phyloP scores from a whole-genome alignment of 768 basidiomycete genomes.

The Auricularia sp. region DNA sequence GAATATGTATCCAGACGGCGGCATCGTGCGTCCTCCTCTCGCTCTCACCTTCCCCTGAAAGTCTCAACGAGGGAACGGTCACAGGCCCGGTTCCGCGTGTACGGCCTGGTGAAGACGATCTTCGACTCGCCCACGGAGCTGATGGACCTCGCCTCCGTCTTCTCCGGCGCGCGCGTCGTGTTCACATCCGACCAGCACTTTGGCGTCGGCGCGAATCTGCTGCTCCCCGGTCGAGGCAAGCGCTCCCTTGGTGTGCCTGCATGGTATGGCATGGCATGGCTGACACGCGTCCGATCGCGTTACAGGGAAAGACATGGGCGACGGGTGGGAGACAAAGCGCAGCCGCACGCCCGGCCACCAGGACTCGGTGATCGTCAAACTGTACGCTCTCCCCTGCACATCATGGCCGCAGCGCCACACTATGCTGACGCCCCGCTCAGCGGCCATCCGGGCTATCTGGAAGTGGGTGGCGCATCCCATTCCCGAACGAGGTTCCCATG shows the following conservation, averaged over 20 bases:
- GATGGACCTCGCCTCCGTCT: constrained; percentile 86
- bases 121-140: constrained; percentile 32
- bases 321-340: constrained; percentile 97
- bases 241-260: constrained; percentile 7
- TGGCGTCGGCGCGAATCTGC: constrained; percentile 81
- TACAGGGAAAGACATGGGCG: constrained; percentile 84
- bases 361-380: constrained; percentile 84
- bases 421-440: constrained; percentile 26
- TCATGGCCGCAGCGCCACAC: background rate
- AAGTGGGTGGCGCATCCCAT: constrained; percentile 4
- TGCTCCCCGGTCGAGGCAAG: constrained; percentile 76
- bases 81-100: constrained; percentile 87
- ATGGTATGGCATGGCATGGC: background rate
- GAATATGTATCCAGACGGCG: constrained; percentile 94
- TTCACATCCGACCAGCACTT: constrained; percentile 91
- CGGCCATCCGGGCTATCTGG: constrained; percentile 63
- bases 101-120: constrained; percentile 65
- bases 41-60: background rate
- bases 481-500: background rate
- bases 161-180: constrained; percentile 78
- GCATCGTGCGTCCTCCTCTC: constrained; percentile 55
- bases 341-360: constrained; percentile 70
- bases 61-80: no score
- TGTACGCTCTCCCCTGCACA: constrained; percentile 41
- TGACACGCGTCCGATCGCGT: background rate